phyloP scores from a whole-genome alignment of 768 basidiomycete species.

The Podaxis sp. region DNA sequence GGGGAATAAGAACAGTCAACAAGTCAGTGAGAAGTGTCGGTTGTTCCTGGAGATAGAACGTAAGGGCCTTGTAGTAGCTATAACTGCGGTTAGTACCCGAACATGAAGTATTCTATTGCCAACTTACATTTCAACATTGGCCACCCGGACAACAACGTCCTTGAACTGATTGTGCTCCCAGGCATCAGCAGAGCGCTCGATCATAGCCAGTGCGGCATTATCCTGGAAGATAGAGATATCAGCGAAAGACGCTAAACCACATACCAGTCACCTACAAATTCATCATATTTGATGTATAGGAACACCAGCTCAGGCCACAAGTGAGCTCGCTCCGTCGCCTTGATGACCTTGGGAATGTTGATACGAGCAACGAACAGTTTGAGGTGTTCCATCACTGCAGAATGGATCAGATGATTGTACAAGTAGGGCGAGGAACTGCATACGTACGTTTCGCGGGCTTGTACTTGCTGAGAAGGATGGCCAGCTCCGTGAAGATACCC shows the following conservation, averaged over 20 bases:
- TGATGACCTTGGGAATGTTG: conserved; percentile 99
- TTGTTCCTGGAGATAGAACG: conserved; percentile 93
- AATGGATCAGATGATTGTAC: conserved; percentile 6
- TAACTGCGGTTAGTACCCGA: conserved; percentile 15
- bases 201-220: conserved; percentile 98
- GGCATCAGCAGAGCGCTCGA: conserved; percentile 95
- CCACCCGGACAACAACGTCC: conserved; percentile 93
- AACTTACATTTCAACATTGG: conserved; percentile 93
- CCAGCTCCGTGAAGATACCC: conserved; percentile 97
- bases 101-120: neutral
- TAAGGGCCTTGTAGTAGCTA: conserved; percentile 93
- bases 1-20: conserved; percentile 86
- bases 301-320: conserved; percentile 99
- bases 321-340: conserved; percentile 93
- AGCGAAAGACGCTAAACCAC: neutral
- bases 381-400: conserved; percentile 94
- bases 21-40: conserved; percentile 93
- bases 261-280: conserved; percentile 58
- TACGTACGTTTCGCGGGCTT: conserved; percentile 84
- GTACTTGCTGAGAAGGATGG: conserved; percentile 93
- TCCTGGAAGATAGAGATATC: conserved; percentile 48
- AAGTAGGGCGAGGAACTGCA: neutral
- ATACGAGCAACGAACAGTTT: conserved; percentile 94
- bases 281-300: conserved; percentile 98
- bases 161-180: conserved; percentile 99